Evolutionary conservation across 495 filamentous ascomycete genomes (phyloP), one percentile per base, ranked within the genome.

Genomic region (Bathelium albidoporum): DNA sequence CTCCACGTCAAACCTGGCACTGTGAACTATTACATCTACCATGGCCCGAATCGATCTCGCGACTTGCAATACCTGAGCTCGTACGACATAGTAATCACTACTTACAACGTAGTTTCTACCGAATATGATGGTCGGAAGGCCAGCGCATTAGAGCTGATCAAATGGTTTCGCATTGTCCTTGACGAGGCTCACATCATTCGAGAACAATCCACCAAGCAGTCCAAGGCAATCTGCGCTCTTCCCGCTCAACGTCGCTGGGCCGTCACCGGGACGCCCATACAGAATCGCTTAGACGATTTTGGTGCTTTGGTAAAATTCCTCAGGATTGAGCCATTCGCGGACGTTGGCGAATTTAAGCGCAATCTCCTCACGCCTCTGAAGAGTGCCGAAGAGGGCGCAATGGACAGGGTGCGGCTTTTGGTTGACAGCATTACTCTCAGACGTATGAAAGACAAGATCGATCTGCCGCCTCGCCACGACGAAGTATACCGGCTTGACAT

Each of bases 151-250:
- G 82, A 84, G 36, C 78, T 85, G 65, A 86, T 92, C 65, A 87
- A 88, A 64, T 95, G 93, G 88, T 97, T 97, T 71, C 87, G 94
- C 9, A 91, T 98, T 61, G 93, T 96, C 0, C 82, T 98, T 29
- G 94, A 98, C 69, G 94, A 98, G 74, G 94, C 92, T 16, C 94
- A 98, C 75, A 87, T 86, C 69, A 97, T 98, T 67, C 86, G 94
- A 11, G 90, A 95, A 68, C 88, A 89, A 66, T 80, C 78, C 20
- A 93, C 92, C 0, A 76, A 85, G 60, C 87, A 90, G 59, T 92
- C 89, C 12, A 88, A 90, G 70, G 87, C 89, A 1, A 86, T 93
- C n/a, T 88, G 90, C 66, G 80, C 83, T n/a, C 78, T 98, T 12
- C 80, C 87, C 59, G 88, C 90, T 4, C 82, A 89, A 68, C 84